These are phyloP conservation scores for Picea abies DNA, from an alignment of 83 land plant genomes.

Conservation along the genomic window DNA sequence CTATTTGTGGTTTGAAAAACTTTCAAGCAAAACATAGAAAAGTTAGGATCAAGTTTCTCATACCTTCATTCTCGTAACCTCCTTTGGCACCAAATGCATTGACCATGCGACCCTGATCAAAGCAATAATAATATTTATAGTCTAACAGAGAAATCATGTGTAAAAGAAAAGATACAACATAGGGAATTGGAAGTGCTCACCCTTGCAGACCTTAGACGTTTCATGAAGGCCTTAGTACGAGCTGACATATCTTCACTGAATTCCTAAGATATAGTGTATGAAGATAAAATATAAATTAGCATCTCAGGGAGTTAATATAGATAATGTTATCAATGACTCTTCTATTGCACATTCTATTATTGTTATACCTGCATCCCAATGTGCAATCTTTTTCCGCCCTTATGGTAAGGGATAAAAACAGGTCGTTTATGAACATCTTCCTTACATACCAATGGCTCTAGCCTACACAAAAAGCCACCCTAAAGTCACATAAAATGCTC, in stretches of 20 bases:
- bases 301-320: not conserved
- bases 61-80: constrained; percentile 22
- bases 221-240: constrained; percentile 66
- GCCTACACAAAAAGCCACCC: constrained; percentile 51
- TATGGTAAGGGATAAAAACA: constrained; percentile 93
- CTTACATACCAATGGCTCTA: constrained; percentile 94
- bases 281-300: not conserved
- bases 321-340: not conserved
- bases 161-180: not conserved
- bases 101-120: constrained; percentile 35
- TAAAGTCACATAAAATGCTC: constrained; percentile 10
- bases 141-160: not conserved
- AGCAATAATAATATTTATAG: constrained; percentile 8
- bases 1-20: not conserved
- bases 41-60: not conserved
- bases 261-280: constrained; percentile 47
- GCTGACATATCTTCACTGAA: constrained; percentile 75
- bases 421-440: constrained; percentile 72
- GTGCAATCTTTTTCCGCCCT: constrained; percentile 91
- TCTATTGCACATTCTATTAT: not conserved
- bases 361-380: constrained; percentile 85
- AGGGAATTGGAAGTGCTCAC: constrained; percentile 31
- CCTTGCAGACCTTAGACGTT: constrained; percentile 50
- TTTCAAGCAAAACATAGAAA: not conserved
- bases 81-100: constrained; percentile 26